phyloP scores from a whole-genome alignment of 1,139 yeast species.

The Yamadazyma atmosphaerica region DNA sequence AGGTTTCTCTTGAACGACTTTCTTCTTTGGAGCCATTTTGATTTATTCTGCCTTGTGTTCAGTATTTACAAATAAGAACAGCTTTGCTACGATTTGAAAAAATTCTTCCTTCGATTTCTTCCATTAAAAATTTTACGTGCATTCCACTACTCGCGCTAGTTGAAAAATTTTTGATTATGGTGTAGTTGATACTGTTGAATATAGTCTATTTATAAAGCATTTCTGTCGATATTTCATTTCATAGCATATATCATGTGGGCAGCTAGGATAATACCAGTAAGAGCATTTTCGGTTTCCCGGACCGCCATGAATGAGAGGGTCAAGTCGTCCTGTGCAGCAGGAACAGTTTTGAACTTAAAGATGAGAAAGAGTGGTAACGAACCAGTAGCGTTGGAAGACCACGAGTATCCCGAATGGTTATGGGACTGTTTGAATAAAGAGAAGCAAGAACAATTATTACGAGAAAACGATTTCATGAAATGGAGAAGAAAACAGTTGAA shows the following conservation, averaged over 20 bases:
- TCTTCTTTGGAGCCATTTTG: slow-evolving; percentile 92
- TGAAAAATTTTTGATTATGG: slow-evolving; percentile 7
- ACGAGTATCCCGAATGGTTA: slow-evolving; percentile 92
- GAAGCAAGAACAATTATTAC: slow-evolving; percentile 52
- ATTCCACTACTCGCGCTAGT: slow-evolving; percentile 6
- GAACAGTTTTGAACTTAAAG: slow-evolving; percentile 77
- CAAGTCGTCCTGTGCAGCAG: slow-evolving; percentile 60
- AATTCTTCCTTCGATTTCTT: not conserved
- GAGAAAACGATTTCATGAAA: slow-evolving; percentile 59
- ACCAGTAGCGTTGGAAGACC: slow-evolving; percentile 86
- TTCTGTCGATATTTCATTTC: too few species aligned
- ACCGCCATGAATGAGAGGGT: not conserved
- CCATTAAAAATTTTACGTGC: slow-evolving; percentile 11
- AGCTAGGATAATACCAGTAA: not conserved
- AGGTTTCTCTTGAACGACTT: slow-evolving; percentile 80
- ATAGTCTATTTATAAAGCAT: too few species aligned
- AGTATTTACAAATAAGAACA: not conserved
- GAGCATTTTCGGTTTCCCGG: not conserved
- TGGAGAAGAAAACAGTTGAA: slow-evolving; percentile 71
- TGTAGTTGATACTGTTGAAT: too few species aligned
- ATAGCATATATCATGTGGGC: not conserved
- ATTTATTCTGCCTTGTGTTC: not conserved
- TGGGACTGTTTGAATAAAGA: slow-evolving; percentile 82
- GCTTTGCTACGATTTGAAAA: not conserved
- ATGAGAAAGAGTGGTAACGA: slow-evolving; percentile 79